Base-by-base conservation (phyloP, 169 alveolate species). In the Cyclospora cayetanensis region DNA sequence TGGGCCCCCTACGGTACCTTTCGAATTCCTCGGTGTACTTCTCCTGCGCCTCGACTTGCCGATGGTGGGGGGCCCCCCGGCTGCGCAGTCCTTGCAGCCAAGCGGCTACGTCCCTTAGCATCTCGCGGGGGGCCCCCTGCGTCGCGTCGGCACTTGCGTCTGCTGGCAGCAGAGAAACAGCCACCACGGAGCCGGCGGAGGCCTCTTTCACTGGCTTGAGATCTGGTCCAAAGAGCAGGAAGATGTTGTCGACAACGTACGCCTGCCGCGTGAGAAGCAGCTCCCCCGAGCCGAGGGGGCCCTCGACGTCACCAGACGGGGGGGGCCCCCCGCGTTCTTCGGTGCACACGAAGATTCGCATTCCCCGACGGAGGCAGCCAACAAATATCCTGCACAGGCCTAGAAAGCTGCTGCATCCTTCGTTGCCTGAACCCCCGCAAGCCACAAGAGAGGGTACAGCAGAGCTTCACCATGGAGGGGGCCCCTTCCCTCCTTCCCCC, bases 351-450 rank as follows among this genome's bases (percentile, higher is more conserved):
- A 95, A 96, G 18, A 97, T 93, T 35, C 72, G 55, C 82, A 93
- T 95, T 22, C 96, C 96, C 46, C 92, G 93, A 35, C 82, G 77
- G 34, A 97, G 87, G 31, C 88, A 74, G 29, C 98, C 98, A 37
- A 95, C 70, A 85, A 96, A 97, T 29, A 96, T 91, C 31, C 97
- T 92, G 22, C 96, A 93, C n/a, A 96, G 94, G 18, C 96, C 97
- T 63, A 96, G 96, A 70, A 96, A 96, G 79, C 95, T 97, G 41
- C 92, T 95, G 18, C 95, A 84, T 43, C 90, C 95, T 82, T 96
- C 97, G 41, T 86, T 92, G 1, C 97, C 97, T 11, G 60, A 18
- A 60, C 35, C 34, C 25, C 74, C 9, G 74, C 74, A n/a, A 1
- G 4, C 0, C 37, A 25, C 74, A 60, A 31, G 74, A 31, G 4